phyloP scores from a whole-genome alignment of 129 eudicot species.

The Artemisia tridentata region DNA sequence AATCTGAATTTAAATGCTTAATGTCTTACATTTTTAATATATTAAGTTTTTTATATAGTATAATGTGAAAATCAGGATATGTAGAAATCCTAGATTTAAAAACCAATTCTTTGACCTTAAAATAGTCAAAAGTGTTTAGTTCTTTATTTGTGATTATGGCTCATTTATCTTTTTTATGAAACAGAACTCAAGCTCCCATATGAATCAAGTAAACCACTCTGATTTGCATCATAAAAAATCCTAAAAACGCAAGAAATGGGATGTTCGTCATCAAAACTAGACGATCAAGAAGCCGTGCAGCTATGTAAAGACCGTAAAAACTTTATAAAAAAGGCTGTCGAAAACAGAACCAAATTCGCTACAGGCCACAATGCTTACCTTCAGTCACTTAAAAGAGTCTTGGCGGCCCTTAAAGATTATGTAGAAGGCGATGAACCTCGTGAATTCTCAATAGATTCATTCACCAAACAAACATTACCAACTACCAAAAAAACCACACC shows the following conservation, averaged over 20 bases:
- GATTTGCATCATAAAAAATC: constrained; percentile 43
- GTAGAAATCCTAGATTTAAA: background rate
- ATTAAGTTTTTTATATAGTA: background rate
- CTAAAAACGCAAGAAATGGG: constrained; percentile 64
- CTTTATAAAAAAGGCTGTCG: constrained; percentile 93
- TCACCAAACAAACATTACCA: constrained; percentile 48
- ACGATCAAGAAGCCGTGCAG: constrained; percentile 85
- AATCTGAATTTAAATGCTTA: background rate
- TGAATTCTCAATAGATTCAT: constrained; percentile 66
- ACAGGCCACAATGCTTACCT: constrained; percentile 80
- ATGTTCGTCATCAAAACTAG: constrained; percentile 91
- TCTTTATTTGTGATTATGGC: constrained; percentile 17
- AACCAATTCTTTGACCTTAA: background rate
- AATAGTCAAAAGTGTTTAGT: constrained; percentile 16
- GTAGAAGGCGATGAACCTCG: constrained; percentile 85
- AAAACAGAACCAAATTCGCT: constrained; percentile 73
- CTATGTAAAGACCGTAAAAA: constrained; percentile 88
- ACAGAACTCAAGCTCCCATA: constrained; percentile 43
- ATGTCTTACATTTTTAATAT: background rate
- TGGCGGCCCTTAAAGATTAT: constrained; percentile 85
- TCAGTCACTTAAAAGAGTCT: constrained; percentile 71
- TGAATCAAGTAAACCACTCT: constrained; percentile 53
- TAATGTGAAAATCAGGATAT: background rate
- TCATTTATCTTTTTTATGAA: background rate
- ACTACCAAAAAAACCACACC: constrained; percentile 59